Percentiles rank a stretch among this genome's conserved stretches.
Evolutionary conservation across 208 protist species (phyloP).

Genomic region (Leishmania lainsoni): DNA sequence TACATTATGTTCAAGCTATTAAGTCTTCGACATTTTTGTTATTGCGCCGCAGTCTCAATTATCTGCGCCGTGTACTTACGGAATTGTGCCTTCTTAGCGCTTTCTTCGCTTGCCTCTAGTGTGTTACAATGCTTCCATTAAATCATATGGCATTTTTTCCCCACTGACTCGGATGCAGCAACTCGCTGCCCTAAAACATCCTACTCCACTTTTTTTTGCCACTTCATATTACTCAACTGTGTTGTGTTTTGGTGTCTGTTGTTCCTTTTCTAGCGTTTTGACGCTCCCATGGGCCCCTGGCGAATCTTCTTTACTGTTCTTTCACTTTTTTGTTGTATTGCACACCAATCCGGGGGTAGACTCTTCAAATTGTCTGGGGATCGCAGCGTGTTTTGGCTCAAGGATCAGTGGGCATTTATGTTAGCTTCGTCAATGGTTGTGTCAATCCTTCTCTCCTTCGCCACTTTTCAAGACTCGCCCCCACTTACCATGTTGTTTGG

Average conservation of each 20-base stretch:
- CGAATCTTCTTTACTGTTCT: neutral
- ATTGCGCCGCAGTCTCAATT: neutral
- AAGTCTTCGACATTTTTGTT: neutral
- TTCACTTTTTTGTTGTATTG: neutral
- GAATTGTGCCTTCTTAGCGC: neutral
- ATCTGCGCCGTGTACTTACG: neutral
- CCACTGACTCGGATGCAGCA: neutral
- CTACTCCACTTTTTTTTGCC: neutral
- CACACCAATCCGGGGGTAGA: neutral
- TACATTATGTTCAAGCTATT: neutral
- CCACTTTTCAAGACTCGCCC: neutral
- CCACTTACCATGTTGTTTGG: neutral
- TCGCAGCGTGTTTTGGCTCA: neutral
- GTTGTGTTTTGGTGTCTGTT: neutral
- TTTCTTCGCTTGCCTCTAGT: neutral
- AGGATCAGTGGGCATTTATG: neutral
- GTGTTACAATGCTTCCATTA: neutral
- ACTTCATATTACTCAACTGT: neutral
- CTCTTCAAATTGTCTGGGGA: neutral
- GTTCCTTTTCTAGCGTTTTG: neutral
- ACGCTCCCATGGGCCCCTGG: neutral
- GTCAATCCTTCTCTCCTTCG: neutral
- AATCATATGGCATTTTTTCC: neutral
- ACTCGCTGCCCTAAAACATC: neutral
- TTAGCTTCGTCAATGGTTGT: neutral